Percentiles rank a stretch among this genome's conserved stretches.
phyloP scores from a whole-genome alignment of 805 yeast species.

The Candida wancherniae region DNA sequence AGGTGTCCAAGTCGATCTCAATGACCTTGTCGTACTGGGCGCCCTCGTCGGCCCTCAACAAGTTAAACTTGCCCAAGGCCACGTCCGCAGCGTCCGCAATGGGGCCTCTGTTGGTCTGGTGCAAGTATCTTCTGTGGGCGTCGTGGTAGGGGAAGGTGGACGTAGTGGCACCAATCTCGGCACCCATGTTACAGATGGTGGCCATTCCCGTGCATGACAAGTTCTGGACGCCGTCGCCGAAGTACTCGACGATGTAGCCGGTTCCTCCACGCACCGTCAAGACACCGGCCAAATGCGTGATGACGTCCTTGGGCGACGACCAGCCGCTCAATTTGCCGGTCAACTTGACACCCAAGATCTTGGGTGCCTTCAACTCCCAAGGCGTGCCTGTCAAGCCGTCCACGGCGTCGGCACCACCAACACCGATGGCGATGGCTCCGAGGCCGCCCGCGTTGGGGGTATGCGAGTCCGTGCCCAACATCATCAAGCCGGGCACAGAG shows the following conservation, averaged over 20 bases:
- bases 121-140: conserved; percentile 71
- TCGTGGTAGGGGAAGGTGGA: conserved; percentile 93
- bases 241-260: conserved; percentile 92
- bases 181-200: conserved; percentile 99
- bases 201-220: conserved; percentile 99
- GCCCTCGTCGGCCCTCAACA: conserved; percentile 79
- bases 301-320: conserved; percentile 97
- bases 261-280: conserved; percentile 98
- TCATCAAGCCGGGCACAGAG: conserved; percentile 93
- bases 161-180: conserved; percentile 98
- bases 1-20: conserved; percentile 78
- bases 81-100: conserved; percentile 76
- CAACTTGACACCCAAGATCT: conserved; percentile 86
- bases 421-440: conserved; percentile 98
- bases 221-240: conserved; percentile 87
- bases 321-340: conserved; percentile 88
- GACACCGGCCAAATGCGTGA: conserved; percentile 85
- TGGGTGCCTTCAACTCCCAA: conserved; percentile 98
- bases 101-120: conserved; percentile 78
- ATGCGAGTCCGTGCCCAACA: conserved; percentile 98
- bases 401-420: conserved; percentile 99
- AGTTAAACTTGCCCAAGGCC: conserved; percentile 52
- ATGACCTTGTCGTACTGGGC: conserved; percentile 89
- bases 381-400: conserved; percentile 96
- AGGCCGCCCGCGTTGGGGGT: conserved; percentile 99